Percentiles rank a stretch among this genome's conserved stretches.
These are phyloP conservation scores for Venturia effusa DNA, from an alignment of 2,329 filamentous ascomycete genomes.

Conservation along the genomic window DNA sequence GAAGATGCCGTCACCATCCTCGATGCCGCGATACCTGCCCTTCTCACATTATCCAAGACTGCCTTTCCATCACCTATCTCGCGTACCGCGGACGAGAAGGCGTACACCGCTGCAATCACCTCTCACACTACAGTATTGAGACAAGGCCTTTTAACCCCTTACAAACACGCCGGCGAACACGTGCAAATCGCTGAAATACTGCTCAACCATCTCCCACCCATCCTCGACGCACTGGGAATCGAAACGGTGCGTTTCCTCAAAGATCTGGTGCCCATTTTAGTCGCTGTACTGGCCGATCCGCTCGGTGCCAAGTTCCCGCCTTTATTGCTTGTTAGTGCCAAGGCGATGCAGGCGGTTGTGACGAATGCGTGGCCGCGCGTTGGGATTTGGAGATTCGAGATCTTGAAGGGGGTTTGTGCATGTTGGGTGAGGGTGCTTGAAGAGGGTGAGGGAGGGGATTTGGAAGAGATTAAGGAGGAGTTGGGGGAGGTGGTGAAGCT, in stretches of 20 bases:
- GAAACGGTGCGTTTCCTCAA: conserved; percentile 57
- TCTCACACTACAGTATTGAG: conserved; percentile 35
- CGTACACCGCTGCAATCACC: conserved; percentile 15
- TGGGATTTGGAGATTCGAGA: conserved; percentile 47
- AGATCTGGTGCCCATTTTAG: conserved; percentile 57
- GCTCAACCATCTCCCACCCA: conserved; percentile 35
- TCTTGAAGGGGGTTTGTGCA: conserved; percentile 23
- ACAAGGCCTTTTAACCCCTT: conserved; percentile 31
- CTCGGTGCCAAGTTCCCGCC: conserved; percentile 48
- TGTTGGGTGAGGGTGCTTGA: not conserved
- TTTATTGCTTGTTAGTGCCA: conserved; percentile 42
- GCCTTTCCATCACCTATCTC: conserved; percentile 17
- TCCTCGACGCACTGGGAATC: conserved; percentile 50
- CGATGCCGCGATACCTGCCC: conserved; percentile 51
- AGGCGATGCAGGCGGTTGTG: conserved; percentile 47
- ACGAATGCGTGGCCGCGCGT: conserved; percentile 61
- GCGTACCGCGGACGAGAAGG: conserved; percentile 13
- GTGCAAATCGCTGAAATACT: conserved; percentile 47
- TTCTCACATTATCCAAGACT: conserved; percentile 47
- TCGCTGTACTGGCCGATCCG: conserved; percentile 54
- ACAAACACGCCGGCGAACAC: conserved; percentile 49
- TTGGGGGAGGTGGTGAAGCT: not conserved
- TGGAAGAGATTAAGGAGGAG: not conserved
- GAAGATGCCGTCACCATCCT: conserved; percentile 57
- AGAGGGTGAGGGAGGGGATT: conserved; percentile 1